Conservation (phyloP, 2,329 filamentous ascomycete species). For the Monilinia laxa region DNA sequence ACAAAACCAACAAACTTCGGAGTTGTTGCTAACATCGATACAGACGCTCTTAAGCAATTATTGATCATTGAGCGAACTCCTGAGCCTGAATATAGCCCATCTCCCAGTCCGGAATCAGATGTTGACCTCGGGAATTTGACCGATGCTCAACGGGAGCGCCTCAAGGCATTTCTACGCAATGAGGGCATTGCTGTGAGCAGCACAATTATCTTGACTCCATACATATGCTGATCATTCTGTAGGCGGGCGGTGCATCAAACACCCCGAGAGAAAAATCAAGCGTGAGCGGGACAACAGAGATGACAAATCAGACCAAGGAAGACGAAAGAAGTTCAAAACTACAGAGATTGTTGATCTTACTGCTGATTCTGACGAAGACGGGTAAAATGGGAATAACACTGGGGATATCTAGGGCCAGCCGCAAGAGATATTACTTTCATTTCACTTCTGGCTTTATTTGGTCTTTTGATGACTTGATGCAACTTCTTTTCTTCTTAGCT, state of each 20-base stretch:
- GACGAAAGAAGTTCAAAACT: conserved; percentile 5
- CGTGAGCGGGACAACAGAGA: conserved; percentile 3
- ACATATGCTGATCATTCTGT: neutral
- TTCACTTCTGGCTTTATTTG: neutral
- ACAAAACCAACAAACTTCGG: neutral
- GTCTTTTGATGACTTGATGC: neutral
- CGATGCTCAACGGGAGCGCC: neutral
- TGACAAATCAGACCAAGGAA: neutral
- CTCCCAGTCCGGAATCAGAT: neutral
- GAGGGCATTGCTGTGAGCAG: conserved; percentile 10
- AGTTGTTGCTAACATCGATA: neutral
- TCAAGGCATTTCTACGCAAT: conserved; percentile 15
- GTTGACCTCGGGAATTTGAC: conserved; percentile 5
- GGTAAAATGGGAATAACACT: neutral
- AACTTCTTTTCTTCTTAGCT: neutral
- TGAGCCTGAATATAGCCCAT: conserved; percentile 7
- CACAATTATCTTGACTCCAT: neutral
- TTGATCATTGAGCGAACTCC: conserved; percentile 19
- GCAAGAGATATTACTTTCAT: neutral
- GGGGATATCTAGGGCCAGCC: neutral
- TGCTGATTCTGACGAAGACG: conserved; percentile 8
- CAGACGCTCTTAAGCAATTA: conserved; percentile 20
- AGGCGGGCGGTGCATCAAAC: neutral
- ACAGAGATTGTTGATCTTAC: conserved; percentile 8
- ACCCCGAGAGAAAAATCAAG: conserved; percentile 14